These are phyloP conservation scores for Pisolithus albus DNA, from an alignment of 768 basidiomycete species.

Conservation along the genomic window DNA sequence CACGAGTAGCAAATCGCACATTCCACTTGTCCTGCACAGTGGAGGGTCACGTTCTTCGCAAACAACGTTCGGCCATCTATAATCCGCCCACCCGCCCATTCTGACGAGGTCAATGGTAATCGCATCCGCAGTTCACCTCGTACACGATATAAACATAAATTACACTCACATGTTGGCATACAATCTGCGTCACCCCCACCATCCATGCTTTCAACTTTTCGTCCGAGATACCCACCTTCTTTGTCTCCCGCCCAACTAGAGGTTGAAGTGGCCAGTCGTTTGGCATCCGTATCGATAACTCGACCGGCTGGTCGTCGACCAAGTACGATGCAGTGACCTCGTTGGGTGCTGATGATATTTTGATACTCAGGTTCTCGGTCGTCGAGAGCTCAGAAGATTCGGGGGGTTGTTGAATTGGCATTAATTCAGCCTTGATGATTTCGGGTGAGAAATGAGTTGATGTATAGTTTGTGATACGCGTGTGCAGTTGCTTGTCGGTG, in stretches of 20 bases:
- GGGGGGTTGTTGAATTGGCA: constrained; percentile 55
- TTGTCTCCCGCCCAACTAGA: constrained; percentile 82
- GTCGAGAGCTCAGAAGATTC: constrained; percentile 43
- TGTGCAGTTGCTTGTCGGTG: constrained; percentile 84
- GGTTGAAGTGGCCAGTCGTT: constrained; percentile 83
- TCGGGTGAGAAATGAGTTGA: constrained; percentile 83
- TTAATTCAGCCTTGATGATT: constrained; percentile 78
- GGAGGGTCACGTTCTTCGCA: constrained; percentile 87
- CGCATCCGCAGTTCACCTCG: not conserved
- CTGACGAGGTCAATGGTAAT: constrained; percentile 32
- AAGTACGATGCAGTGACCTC: constrained; percentile 82
- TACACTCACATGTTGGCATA: constrained; percentile 72
- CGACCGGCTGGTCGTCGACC: constrained; percentile 91
- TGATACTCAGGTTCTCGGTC: constrained; percentile 77
- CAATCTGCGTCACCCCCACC: constrained; percentile 83
- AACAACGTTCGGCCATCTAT: constrained; percentile 84
- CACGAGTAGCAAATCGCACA: constrained; percentile 98
- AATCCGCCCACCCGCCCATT: constrained; percentile 88
- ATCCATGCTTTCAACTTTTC: constrained; percentile 92
- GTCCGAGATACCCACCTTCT: constrained; percentile 82
- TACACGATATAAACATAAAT: not conserved
- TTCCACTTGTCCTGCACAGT: constrained; percentile 93
- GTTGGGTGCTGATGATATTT: constrained; percentile 61
- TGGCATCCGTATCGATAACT: constrained; percentile 82
- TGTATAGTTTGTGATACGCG: constrained; percentile 70